phyloP scores from a whole-genome alignment of 2,329 filamentous ascomycete genomes.

The Coniochaeta prunicola region DNA sequence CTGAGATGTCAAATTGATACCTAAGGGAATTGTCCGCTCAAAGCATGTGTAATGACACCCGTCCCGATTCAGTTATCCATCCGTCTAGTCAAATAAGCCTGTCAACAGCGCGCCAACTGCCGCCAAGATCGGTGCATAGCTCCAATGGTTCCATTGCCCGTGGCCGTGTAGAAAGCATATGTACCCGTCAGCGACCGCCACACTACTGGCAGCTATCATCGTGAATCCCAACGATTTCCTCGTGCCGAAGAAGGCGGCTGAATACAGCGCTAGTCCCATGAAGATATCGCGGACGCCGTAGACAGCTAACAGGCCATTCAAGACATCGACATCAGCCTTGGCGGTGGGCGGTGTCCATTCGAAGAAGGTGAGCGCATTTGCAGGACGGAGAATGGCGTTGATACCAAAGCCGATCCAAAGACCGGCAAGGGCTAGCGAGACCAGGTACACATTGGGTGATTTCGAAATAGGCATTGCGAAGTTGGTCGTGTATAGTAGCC shows the following conservation, averaged over 20 bases:
- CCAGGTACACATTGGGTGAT: not conserved
- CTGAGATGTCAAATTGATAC: not conserved
- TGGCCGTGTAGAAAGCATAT: constrained; percentile 30
- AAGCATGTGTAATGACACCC: not conserved
- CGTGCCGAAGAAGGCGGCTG: constrained; percentile 28
- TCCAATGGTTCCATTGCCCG: constrained; percentile 42
- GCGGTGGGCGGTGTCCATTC: constrained; percentile 23
- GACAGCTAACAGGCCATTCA: constrained; percentile 35
- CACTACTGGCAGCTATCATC: constrained; percentile 28
- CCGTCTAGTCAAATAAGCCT: not conserved
- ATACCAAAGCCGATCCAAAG: constrained; percentile 26
- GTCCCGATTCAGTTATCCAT: not conserved
- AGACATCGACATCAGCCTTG: constrained; percentile 25
- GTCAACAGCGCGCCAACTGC: constrained; percentile 19
- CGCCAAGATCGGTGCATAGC: constrained; percentile 33
- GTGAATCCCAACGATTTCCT: constrained; percentile 32
- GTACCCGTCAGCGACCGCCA: constrained; percentile 37
- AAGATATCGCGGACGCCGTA: constrained; percentile 43
- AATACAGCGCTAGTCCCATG: constrained; percentile 32
- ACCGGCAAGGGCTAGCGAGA: constrained; percentile 11
- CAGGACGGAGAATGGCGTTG: constrained; percentile 29
- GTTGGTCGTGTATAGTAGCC: too few species aligned
- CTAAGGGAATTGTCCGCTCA: not conserved
- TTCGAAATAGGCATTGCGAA: not conserved
- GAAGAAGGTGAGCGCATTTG: constrained; percentile 26